Base-by-base conservation (phyloP, 2,329 filamentous ascomycete genomes). In the Neobulgaria alba region DNA sequence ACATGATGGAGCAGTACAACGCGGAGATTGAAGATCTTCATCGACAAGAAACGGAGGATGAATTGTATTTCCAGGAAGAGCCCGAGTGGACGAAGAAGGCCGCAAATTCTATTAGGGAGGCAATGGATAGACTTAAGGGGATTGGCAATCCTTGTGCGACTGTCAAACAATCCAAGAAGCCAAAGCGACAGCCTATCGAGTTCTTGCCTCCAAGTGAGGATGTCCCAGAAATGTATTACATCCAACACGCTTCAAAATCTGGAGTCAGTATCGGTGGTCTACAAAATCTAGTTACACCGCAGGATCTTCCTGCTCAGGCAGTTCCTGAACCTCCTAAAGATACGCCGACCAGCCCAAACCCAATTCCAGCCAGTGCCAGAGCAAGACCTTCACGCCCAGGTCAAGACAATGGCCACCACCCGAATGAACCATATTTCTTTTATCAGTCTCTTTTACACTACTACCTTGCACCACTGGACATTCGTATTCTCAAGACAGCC, bases 71-170 rank as follows among this genome's bases (percentile, higher is more conserved):
- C 63, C 89, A 79, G 5, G 87, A 95, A 55, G 89, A 95, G 48
- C 82, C 80, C n/a, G 86, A 90, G 51, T 96, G 89, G 89, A 86
- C 85, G 1, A 78, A 80, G 51, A 90, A 85, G 60, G 92, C 92
- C 3, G 76, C 95, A 42, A 72, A 75, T 39, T 72, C 79, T 20
- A 80, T 96, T 36, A 72, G 71, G 4, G 76, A 85, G 14, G 76
- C 82, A 0, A 93, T 86, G 61, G 84, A 92, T 48, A 89, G 81
- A 58, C 57, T 85, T 2, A 69, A 69, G 39, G 79, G 77, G 0
- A 78, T 85, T 45, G 79, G 79, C 1, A 77, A 83, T 51, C 77
- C 78, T 17, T 77, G 79, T 12, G 64, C 67, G 18, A 59, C 69
- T 41, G 61, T 68, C 14, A 64, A 65, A 42, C 72, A 77, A 49